These are phyloP conservation scores for Verbena officinalis DNA, from an alignment of 257 asterid genomes.

Conservation along the genomic window DNA sequence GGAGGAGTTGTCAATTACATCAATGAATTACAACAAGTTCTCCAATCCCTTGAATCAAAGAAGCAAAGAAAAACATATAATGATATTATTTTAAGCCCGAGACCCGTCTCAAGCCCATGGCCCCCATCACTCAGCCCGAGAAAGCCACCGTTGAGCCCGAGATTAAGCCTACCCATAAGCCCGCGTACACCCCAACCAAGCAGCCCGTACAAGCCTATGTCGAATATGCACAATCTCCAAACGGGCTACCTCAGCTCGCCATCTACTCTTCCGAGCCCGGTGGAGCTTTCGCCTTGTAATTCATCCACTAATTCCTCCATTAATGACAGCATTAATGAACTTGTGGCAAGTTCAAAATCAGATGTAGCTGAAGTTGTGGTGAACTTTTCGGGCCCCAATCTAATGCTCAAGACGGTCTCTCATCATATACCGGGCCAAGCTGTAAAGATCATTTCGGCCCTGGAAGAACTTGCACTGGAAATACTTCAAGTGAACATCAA, in stretches of 20 bases:
- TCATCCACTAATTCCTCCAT: slow-evolving; percentile 50
- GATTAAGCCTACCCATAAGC: slow-evolving; percentile 71
- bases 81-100: slow-evolving; percentile 69
- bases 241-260: slow-evolving; percentile 36
- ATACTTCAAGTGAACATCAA: slow-evolving; percentile 74
- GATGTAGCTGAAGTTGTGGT: slow-evolving; percentile 90
- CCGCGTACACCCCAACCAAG: slow-evolving; percentile 84
- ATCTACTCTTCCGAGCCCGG: slow-evolving; percentile 37
- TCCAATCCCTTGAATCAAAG: slow-evolving; percentile 76
- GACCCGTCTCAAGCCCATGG: slow-evolving; percentile 61
- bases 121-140: slow-evolving; percentile 59
- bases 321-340: slow-evolving; percentile 62
- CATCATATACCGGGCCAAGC: slow-evolving; percentile 73
- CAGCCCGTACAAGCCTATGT: slow-evolving; percentile 68
- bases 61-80: slow-evolving; percentile 76
- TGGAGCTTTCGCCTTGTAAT: slow-evolving; percentile 59
- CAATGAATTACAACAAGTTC: slow-evolving; percentile 76
- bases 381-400: slow-evolving; percentile 76
- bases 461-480: slow-evolving; percentile 74
- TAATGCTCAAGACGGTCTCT: slow-evolving; percentile 68
- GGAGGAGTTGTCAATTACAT: slow-evolving; percentile 92
- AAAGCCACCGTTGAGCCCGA: slow-evolving; percentile 74
- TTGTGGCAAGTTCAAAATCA: slow-evolving; percentile 78
- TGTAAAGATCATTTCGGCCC: slow-evolving; percentile 56
- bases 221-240: slow-evolving; percentile 31